phyloP scores from a whole-genome alignment of 1,139 yeast species.

The Kodamaea plutei region DNA sequence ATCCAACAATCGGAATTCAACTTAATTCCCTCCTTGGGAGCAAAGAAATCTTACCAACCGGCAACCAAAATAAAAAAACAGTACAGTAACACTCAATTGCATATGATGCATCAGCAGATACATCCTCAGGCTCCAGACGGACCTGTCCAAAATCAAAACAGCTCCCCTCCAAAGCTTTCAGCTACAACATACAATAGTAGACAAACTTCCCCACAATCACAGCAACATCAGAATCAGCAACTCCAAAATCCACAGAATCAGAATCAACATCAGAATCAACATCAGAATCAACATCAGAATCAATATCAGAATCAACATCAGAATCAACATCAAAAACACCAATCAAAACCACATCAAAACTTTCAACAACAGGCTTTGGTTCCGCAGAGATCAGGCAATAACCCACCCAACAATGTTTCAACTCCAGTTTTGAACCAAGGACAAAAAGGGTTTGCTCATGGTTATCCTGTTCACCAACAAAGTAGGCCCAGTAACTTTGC shows the following conservation, averaged over 20 bases:
- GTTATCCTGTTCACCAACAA: no score
- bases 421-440: no score
- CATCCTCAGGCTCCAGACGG: no score
- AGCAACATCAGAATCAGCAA: conserved; percentile 2
- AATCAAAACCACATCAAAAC: no score
- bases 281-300: conserved; percentile 1
- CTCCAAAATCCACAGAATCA: conserved; percentile 1
- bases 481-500: no score
- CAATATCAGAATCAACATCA: no score
- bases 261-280: not conserved
- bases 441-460: no score
- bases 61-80: conserved; percentile 27
- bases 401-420: no score
- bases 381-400: conserved; percentile 4
- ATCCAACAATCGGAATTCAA: conserved; percentile 35
- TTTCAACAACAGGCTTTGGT: no score
- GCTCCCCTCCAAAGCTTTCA: no score
- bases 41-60: conserved; percentile 30
- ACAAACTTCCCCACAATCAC: conserved; percentile 1
- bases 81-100: conserved; percentile 4
- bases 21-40: conserved; percentile 27
- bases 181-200: not conserved
- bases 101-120: conserved; percentile 1
- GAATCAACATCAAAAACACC: no score
- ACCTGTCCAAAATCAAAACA: no score